Evolutionary conservation across 495 filamentous ascomycete species (phyloP).

Genomic region (Penicillium goetzii): DNA sequence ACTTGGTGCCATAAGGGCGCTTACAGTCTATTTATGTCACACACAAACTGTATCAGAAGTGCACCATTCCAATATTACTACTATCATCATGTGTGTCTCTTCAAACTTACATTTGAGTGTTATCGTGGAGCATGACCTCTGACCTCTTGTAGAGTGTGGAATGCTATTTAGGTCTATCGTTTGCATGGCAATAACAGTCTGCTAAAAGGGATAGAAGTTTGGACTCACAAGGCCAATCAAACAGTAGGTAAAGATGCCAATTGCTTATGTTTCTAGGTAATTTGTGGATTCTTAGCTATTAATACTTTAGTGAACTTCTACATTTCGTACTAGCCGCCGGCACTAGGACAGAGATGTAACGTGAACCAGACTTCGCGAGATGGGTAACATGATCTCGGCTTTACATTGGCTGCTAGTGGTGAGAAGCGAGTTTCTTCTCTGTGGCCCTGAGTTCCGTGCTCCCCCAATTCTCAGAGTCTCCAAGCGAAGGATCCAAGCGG

Average conservation of each 20-base stretch:
- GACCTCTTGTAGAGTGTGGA: not conserved
- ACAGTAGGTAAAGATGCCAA: not conserved
- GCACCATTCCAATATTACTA: not conserved
- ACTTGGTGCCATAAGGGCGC: constrained; percentile 23
- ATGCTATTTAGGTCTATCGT: not conserved
- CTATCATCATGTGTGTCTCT: not conserved
- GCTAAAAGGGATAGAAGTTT: no score
- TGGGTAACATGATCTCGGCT: constrained; percentile 14
- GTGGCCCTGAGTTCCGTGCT: constrained; percentile 3
- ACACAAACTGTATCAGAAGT: constrained; percentile 23
- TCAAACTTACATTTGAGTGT: not conserved
- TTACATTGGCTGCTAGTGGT: constrained; percentile 4
- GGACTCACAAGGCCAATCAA: no score
- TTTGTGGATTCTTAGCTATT: not conserved
- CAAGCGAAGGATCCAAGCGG: not conserved
- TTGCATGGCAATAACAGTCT: not conserved
- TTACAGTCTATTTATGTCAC: constrained; percentile 31
- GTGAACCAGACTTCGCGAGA: not conserved
- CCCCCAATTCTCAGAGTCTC: not conserved
- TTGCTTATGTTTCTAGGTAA: not conserved
- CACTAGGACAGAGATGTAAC: constrained; percentile 20
- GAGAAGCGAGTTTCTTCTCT: not conserved
- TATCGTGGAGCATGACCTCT: constrained; percentile 4
- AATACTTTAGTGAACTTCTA: not conserved
- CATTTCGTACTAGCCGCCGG: constrained; percentile 18